phyloP scores from a whole-genome alignment of 371 early-diverging fungal genomes.

The Syncephalastrum sp. region DNA sequence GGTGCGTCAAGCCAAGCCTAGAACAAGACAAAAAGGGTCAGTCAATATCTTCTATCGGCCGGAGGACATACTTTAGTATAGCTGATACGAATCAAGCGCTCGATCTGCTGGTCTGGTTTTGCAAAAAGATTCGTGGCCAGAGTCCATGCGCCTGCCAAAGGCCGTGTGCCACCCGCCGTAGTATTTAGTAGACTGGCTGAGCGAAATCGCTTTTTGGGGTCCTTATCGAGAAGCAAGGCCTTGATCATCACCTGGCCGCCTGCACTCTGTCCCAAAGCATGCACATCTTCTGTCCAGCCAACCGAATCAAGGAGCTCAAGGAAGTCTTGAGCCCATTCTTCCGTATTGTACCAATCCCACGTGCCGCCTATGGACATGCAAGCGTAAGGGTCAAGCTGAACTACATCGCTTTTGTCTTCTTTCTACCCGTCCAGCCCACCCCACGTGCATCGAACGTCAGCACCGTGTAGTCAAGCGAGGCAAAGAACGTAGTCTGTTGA shows the following conservation, averaged over 20 bases:
- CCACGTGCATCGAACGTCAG: constrained; percentile 83
- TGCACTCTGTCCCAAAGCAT: constrained; percentile 76
- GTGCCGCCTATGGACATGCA: constrained; percentile 11
- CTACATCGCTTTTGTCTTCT: background rate
- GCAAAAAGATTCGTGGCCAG: constrained; percentile 20
- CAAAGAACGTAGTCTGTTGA: constrained; percentile 52
- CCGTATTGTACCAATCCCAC: constrained; percentile 24
- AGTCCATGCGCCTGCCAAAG: constrained; percentile 20
- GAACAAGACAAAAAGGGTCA: background rate
- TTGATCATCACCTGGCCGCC: constrained; percentile 48
- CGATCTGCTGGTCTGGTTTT: constrained; percentile 14
- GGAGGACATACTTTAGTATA: constrained; percentile 15
- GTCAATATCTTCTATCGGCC: background rate
- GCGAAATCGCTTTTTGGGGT: constrained; percentile 10
- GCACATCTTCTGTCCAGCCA: constrained; percentile 61
- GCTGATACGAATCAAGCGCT: constrained; percentile 18
- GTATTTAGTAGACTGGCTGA: constrained; percentile 21
- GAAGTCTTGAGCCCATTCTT: constrained; percentile 59
- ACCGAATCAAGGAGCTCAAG: constrained; percentile 59
- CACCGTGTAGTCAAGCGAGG: constrained; percentile 61
- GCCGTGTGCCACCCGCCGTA: constrained; percentile 21
- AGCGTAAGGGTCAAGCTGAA: background rate
- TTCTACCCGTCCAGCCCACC: constrained; percentile 54
- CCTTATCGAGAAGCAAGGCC: constrained; percentile 8
- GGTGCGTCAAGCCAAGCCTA: constrained; percentile 15